Conservation (phyloP, 75 land plant genomes). For the Pinus albicaulis region DNA sequence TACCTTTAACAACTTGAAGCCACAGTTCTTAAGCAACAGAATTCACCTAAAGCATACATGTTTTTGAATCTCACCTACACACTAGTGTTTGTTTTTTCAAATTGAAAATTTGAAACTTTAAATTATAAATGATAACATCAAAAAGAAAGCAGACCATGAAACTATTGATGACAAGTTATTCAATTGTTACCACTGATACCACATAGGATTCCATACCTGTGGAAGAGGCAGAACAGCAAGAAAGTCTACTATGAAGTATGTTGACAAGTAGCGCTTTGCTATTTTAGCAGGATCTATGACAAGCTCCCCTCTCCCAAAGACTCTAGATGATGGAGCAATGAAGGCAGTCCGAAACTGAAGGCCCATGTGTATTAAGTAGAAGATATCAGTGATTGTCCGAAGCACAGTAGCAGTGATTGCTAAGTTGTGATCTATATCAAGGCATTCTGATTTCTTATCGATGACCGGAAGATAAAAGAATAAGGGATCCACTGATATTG, state of each 20-base stretch:
- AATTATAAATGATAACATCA: neutral
- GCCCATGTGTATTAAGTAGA: conserved; percentile 44
- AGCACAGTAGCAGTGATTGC: conserved; percentile 23
- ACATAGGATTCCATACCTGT: conserved; percentile 29
- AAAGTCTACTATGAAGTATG: conserved; percentile 31
- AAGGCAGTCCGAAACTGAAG: conserved; percentile 47
- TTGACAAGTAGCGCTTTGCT: conserved; percentile 29
- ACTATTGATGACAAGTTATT: neutral
- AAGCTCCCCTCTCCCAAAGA: conserved; percentile 58
- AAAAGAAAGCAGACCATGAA: neutral
- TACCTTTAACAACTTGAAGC: neutral
- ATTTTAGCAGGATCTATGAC: conserved; percentile 37
- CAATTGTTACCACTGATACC: neutral
- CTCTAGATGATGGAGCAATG: conserved; percentile 40
- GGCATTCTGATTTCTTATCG: neutral
- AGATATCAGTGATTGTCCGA: conserved; percentile 31
- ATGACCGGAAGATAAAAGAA: conserved; percentile 36
- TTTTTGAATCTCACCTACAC: neutral
- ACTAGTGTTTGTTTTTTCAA: neutral
- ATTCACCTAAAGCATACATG: neutral
- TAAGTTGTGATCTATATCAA: conserved; percentile 11
- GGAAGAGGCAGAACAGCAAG: conserved; percentile 54
- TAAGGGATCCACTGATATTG: conserved; percentile 30
- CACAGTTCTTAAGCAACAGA: neutral
- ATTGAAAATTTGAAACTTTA: neutral